A percentile compares a stretch with the other conserved stretches of the same genome.
Evolutionary conservation across 2,329 filamentous ascomycete species (phyloP).

Genomic region (Aspergillus melleus): DNA sequence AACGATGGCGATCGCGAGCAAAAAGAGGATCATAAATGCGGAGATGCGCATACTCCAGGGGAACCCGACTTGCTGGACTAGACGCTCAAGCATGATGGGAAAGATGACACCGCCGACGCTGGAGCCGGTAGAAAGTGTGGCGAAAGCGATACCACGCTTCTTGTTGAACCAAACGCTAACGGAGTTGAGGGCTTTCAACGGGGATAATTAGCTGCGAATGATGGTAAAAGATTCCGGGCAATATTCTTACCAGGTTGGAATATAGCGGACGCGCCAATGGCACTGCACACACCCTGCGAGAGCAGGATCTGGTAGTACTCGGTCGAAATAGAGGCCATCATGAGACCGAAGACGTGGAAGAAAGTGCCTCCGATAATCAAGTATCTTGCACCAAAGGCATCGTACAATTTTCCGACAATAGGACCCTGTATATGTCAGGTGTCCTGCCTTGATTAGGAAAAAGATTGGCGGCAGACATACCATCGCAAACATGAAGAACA

Average conservation of each 20-base stretch:
- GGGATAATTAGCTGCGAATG: background rate
- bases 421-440: slow-evolving; percentile 46
- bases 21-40: slow-evolving; percentile 61
- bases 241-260: slow-evolving; percentile 43
- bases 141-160: slow-evolving; percentile 54
- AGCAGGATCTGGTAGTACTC: slow-evolving; percentile 61
- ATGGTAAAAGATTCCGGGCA: too few species aligned
- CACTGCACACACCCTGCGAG: slow-evolving; percentile 55
- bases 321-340: slow-evolving; percentile 57
- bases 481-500: slow-evolving; percentile 29
- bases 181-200: slow-evolving; percentile 23
- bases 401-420: slow-evolving; percentile 63
- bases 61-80: slow-evolving; percentile 56
- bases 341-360: slow-evolving; percentile 58
- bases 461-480: slow-evolving; percentile 22
- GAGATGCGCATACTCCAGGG: slow-evolving; percentile 59
- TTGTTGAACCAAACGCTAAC: slow-evolving; percentile 55
- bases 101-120: slow-evolving; percentile 61
- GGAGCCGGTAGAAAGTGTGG: slow-evolving; percentile 55
- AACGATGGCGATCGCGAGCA: slow-evolving; percentile 54
- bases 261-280: slow-evolving; percentile 52
- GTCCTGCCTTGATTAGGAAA: slow-evolving; percentile 6
- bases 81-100: slow-evolving; percentile 60
- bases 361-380: slow-evolving; percentile 53
- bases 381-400: slow-evolving; percentile 61